phyloP scores from a whole-genome alignment of 768 basidiomycete genomes.

The Leccinum pellstonianum region DNA sequence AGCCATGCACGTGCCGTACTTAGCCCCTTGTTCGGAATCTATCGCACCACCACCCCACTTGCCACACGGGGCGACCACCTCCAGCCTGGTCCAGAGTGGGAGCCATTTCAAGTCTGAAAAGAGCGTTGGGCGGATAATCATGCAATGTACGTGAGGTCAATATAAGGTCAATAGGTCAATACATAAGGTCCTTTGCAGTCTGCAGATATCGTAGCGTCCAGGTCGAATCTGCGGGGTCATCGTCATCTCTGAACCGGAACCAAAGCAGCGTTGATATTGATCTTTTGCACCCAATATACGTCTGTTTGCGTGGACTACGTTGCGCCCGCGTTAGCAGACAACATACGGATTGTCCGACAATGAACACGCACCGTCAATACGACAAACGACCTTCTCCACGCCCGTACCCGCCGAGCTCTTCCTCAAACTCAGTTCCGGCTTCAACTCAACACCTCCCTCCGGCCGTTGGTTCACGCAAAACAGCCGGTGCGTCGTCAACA shows the following conservation, averaged over 20 bases:
- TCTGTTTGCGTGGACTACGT: constrained; percentile 47
- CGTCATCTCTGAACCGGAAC: neutral
- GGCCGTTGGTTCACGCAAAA: constrained; percentile 52
- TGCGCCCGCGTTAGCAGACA: neutral
- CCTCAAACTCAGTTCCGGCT: constrained; percentile 48
- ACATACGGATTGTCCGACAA: neutral
- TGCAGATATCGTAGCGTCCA: neutral
- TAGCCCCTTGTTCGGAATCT: too few relatives aligned
- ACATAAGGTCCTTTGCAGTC: neutral
- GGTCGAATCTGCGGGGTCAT: neutral
- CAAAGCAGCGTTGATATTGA: constrained; percentile 34
- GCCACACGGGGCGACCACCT: too few relatives aligned
- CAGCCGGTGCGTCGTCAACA: constrained; percentile 56
- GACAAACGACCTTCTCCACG: constrained; percentile 39
- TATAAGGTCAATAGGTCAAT: too few relatives aligned
- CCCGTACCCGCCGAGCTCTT: constrained; percentile 6
- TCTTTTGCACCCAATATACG: constrained; percentile 34
- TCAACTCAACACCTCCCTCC: constrained; percentile 40
- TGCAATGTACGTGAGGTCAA: too few relatives aligned
- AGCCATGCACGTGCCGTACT: too few relatives aligned
- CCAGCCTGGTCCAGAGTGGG: too few relatives aligned
- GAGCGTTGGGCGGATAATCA: too few relatives aligned
- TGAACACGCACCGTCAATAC: constrained; percentile 52
- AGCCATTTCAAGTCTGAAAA: too few relatives aligned
- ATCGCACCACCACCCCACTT: too few relatives aligned